phyloP scores from a whole-genome alignment of 2,329 filamentous ascomycete species.

The Thermothelomyces thermophilus region DNA sequence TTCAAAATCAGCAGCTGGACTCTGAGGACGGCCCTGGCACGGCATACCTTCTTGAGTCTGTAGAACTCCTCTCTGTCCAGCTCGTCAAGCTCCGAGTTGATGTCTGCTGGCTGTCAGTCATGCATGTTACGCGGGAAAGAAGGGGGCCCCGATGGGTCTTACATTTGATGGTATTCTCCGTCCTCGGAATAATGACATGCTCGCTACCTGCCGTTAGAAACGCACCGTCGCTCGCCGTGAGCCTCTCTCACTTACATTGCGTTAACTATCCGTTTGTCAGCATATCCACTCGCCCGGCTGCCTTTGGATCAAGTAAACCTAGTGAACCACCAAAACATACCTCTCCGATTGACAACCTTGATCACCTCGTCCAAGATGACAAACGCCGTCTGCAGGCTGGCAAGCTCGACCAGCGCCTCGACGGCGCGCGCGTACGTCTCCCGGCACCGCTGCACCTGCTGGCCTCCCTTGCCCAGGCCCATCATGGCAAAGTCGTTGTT shows the following conservation, averaged over 20 bases:
- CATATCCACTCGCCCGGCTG: slow-evolving; percentile 2
- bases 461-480: slow-evolving; percentile 90
- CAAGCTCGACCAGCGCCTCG: slow-evolving; percentile 90
- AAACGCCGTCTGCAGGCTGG: slow-evolving; percentile 92
- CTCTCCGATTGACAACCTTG: slow-evolving; percentile 96
- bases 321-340: slow-evolving; percentile 41
- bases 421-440: slow-evolving; percentile 96
- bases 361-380: slow-evolving; percentile 98
- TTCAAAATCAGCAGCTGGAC: neutral
- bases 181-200: slow-evolving; percentile 94
- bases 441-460: slow-evolving; percentile 89
- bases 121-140: neutral
- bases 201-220: slow-evolving; percentile 45
- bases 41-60: slow-evolving; percentile 71
- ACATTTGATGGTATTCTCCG: slow-evolving; percentile 99
- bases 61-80: slow-evolving; percentile 98
- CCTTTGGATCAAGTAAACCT: neutral
- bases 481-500: slow-evolving; percentile 96
- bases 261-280: slow-evolving; percentile 58
- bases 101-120: slow-evolving; percentile 49
- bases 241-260: slow-evolving; percentile 66
- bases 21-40: neutral
- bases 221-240: neutral
- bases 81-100: slow-evolving; percentile 97
- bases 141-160: slow-evolving; percentile 28